phyloP scores from a whole-genome alignment of 257 asterid species.

The Linaria vulgaris region DNA sequence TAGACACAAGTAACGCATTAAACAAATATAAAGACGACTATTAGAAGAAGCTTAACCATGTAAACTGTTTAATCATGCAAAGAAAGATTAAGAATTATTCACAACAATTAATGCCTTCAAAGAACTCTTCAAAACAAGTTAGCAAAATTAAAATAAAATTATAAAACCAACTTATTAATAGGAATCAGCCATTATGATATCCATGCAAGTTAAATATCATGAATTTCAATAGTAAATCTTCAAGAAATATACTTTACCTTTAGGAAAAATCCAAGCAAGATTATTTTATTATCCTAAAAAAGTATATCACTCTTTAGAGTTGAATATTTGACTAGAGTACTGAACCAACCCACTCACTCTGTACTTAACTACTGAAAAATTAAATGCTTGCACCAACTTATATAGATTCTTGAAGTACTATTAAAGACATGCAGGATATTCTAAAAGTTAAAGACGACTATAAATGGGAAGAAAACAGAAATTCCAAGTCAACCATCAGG shows the following conservation, averaged over 20 bases:
- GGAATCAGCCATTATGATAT: too few species aligned
- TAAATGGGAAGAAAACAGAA: conserved; percentile 9
- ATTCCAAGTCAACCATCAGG: conserved; percentile 20
- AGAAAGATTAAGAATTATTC: background rate
- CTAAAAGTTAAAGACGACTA: conserved; percentile 19
- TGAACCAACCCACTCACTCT: conserved; percentile 14
- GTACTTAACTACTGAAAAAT: background rate
- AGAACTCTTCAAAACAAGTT: too few species aligned
- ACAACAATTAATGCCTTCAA: background rate
- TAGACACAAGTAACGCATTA: background rate
- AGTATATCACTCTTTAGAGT: background rate
- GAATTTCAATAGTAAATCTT: too few species aligned
- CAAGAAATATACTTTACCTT: conserved; percentile 18
- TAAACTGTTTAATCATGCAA: background rate
- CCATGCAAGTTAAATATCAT: too few species aligned
- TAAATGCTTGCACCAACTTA: conserved; percentile 11
- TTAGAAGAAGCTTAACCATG: background rate
- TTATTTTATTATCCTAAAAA: background rate
- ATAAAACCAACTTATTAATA: too few species aligned
- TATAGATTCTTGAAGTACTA: background rate
- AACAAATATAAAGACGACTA: background rate
- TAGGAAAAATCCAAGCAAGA: background rate
- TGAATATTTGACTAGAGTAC: conserved; percentile 22
- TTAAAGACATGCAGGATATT: conserved; percentile 2
- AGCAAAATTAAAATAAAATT: too few species aligned